These are phyloP conservation scores for Oleoguttula mirabilis DNA, from an alignment of 495 filamentous ascomycete species.

Conservation along the genomic window DNA sequence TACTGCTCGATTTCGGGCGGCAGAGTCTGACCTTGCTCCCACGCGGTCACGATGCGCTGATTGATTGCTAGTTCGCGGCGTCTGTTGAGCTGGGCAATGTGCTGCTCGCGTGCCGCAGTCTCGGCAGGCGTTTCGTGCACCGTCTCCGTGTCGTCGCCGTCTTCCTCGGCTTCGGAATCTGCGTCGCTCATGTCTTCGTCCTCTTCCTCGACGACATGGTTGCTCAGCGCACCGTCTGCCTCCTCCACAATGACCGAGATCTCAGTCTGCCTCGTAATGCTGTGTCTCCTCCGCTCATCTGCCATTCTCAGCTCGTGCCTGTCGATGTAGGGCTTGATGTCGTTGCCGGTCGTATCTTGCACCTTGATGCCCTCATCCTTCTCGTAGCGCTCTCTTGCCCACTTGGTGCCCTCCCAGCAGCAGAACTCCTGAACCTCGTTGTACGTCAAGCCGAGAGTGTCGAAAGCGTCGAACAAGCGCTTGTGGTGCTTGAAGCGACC, in stretches of 20 bases:
- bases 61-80: slow-evolving; percentile 13
- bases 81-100: slow-evolving; percentile 6
- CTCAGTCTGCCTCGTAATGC: slow-evolving; percentile 15
- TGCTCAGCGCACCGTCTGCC: slow-evolving; percentile 7
- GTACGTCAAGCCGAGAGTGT: slow-evolving; percentile 61
- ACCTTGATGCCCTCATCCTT: slow-evolving; percentile 60
- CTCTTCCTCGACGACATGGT: neutral
- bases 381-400: slow-evolving; percentile 76
- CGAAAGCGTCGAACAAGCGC: slow-evolving; percentile 70
- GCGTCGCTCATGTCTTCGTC: slow-evolving; percentile 12
- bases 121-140: slow-evolving; percentile 8
- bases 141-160: slow-evolving; percentile 4
- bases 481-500: slow-evolving; percentile 71
- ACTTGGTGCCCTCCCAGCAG: slow-evolving; percentile 89
- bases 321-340: slow-evolving; percentile 33
- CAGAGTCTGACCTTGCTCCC: slow-evolving; percentile 11
- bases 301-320: slow-evolving; percentile 1
- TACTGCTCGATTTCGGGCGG: slow-evolving; percentile 19
- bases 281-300: slow-evolving; percentile 2
- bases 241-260: slow-evolving; percentile 18
- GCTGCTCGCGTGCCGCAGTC: slow-evolving; percentile 6
- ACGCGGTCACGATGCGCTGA: slow-evolving; percentile 13
- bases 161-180: slow-evolving; percentile 7
- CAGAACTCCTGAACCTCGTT: slow-evolving; percentile 67
- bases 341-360: slow-evolving; percentile 65